Evolutionary conservation across 768 basidiomycete species (phyloP), one percentile per base, ranked within the genome.

Genomic region (Phanerochaete carnosa): DNA sequence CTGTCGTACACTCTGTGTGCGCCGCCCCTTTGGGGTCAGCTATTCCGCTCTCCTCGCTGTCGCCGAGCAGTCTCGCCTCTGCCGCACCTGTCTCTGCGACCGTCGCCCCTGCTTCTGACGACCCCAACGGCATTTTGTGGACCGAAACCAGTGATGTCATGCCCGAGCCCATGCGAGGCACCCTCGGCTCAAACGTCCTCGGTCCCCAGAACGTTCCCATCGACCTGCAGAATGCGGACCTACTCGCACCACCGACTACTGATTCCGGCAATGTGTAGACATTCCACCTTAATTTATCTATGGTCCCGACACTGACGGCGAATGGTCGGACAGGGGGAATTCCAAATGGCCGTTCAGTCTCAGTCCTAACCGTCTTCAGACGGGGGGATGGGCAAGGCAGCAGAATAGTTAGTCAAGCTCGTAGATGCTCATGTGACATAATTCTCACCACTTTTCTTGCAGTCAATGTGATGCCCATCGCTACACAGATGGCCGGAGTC

Each of bases 371-470:
- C 66, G 72, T 16, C 62, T 73, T 8, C 71, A 73, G 46, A 66
- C 66, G 3, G 72, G 72, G 19, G 72, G 72, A 1, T 73, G 72
- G 72, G 70, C 72, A 19, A 53, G 72, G 35, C 69, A 73, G 58
- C 64, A 70, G 46, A 73, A 70, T 43, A 57, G 69, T 65, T 45
- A 50, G 64, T 22, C 49, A 51, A 28, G 30, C 13, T 25, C 26
- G 19, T 47, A 15, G 11, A 9, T 19, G 16, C 6, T 12, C 9
- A 25, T 26, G 15, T 30, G 9, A n/a, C 56, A 30, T 12, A 9
- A 9, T 19, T 4, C 39, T 43, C 39, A 43, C 19, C 11, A 7
- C 4, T 4, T 26, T 23, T 9, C 26, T 58, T 29, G 3, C 45
- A 70, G 69, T 66, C 25, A 63, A 53, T n/a, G 63, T 62, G 16